Conservation (phyloP, 768 basidiomycete genomes). For the Termitomyces bulborhizus region DNA sequence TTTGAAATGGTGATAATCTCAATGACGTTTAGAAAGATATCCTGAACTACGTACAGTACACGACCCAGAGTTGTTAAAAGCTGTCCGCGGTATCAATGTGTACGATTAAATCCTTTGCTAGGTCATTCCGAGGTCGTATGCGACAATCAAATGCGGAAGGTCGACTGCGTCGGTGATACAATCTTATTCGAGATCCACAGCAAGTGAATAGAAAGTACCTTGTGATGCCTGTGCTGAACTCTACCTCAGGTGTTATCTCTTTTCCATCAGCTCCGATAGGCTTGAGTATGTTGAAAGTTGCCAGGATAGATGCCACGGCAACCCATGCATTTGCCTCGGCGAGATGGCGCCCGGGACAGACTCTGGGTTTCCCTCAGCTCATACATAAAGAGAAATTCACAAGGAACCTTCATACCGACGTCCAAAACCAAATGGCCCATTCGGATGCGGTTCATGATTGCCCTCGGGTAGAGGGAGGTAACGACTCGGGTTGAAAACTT, state of each 20-base stretch:
- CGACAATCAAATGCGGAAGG: conserved; percentile 10
- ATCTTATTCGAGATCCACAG: not conserved
- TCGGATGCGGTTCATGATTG: conserved; percentile 8
- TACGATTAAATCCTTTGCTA: conserved; percentile 2
- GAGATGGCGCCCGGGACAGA: conserved; percentile 39
- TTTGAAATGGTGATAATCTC: too few relatives aligned
- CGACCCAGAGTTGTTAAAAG: not conserved
- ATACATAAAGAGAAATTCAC: not conserved
- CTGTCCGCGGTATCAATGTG: not conserved
- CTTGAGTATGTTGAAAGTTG: conserved; percentile 30
- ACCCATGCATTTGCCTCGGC: conserved; percentile 33
- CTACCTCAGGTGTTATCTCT: conserved; percentile 28
- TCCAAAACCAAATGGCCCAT: conserved; percentile 17
- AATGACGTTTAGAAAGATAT: too few relatives aligned
- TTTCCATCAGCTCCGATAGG: conserved; percentile 25
- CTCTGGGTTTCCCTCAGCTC: not conserved
- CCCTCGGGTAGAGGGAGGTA: conserved; percentile 22
- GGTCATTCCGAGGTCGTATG: conserved; percentile 3
- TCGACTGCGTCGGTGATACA: not conserved
- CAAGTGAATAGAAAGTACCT: conserved; percentile 13
- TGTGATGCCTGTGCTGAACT: conserved; percentile 24
- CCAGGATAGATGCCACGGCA: conserved; percentile 10
- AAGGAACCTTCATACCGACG: conserved; percentile 2
- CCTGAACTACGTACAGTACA: too few relatives aligned
- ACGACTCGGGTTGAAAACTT: conserved; percentile 34